phyloP scores from a whole-genome alignment of 2,329 filamentous ascomycete genomes.

The Amauroascus niger region DNA sequence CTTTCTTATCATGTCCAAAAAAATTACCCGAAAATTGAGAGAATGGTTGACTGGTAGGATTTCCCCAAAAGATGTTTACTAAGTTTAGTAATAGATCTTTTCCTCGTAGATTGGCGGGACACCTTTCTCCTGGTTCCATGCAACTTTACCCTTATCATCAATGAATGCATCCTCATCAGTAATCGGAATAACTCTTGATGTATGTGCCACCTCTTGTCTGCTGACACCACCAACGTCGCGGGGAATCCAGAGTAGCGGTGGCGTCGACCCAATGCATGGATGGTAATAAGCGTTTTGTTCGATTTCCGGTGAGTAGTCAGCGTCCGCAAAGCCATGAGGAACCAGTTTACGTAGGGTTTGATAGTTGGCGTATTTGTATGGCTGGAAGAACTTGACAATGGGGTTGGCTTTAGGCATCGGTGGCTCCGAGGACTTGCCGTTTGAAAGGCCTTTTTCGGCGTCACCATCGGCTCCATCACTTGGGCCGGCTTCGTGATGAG shows the following conservation, averaged over 20 bases:
- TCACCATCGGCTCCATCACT: constrained; percentile 22
- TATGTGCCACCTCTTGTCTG: constrained; percentile 65
- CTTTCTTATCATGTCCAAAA: background rate
- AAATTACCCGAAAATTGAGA: background rate
- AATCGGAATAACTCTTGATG: constrained; percentile 61
- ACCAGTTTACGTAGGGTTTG: constrained; percentile 59
- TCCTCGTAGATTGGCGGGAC: constrained; percentile 51
- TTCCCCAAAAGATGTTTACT: background rate
- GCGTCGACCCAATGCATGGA: constrained; percentile 53
- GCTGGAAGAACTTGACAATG: constrained; percentile 56
- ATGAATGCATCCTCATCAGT: constrained; percentile 67
- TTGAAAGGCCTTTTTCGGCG: constrained; percentile 25
- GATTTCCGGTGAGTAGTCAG: constrained; percentile 52
- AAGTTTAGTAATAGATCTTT: constrained; percentile 43
- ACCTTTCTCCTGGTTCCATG: constrained; percentile 48
- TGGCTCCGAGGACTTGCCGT: constrained; percentile 24
- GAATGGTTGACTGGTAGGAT: background rate
- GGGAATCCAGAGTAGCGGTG: constrained; percentile 76
- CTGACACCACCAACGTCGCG: constrained; percentile 64
- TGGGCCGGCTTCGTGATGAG: constrained; percentile 24
- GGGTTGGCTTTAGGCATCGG: constrained; percentile 29
- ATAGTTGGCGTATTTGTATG: constrained; percentile 68
- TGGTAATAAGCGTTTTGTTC: constrained; percentile 64
- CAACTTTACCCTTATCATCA: constrained; percentile 58
- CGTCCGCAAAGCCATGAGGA: constrained; percentile 47